These are phyloP conservation scores for Borealophlyctis nickersoniae DNA, from an alignment of 192 early-diverging fungal genomes.

Conservation along the genomic window DNA sequence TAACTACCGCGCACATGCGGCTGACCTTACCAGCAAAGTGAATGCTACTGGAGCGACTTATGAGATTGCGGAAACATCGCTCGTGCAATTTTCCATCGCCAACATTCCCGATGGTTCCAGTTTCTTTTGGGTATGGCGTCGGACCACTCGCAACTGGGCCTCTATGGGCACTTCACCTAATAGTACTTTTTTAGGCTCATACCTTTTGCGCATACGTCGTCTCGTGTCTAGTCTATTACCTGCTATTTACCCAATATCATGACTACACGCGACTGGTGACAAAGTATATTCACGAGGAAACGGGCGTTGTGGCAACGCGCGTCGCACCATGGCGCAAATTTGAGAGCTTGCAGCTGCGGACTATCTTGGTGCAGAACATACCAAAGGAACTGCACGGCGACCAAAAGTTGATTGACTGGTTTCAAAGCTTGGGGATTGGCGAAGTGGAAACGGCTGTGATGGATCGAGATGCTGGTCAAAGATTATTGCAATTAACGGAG, in stretches of 20 bases:
- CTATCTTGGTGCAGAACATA: conserved; percentile 49
- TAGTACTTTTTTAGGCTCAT: too few relatives aligned
- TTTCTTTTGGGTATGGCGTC: conserved; percentile 29
- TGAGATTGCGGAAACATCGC: conserved; percentile 5
- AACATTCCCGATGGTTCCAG: conserved; percentile 33
- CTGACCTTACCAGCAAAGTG: conserved; percentile 8
- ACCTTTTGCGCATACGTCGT: conserved; percentile 38
- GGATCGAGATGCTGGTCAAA: conserved; percentile 29
- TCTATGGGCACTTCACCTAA: too few relatives aligned
- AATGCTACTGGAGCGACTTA: not conserved
- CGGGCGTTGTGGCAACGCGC: conserved; percentile 11
- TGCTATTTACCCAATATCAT: conserved; percentile 36
- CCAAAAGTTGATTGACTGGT: conserved; percentile 40
- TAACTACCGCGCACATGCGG: conserved; percentile 35
- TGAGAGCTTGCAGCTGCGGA: conserved; percentile 45
- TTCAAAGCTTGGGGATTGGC: conserved; percentile 42
- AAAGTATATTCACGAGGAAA: conserved; percentile 30
- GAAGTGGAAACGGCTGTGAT: conserved; percentile 41
- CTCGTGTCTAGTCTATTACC: conserved; percentile 29
- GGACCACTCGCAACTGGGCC: too few relatives aligned
- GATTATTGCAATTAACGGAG: conserved; percentile 17
- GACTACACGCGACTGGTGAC: conserved; percentile 30
- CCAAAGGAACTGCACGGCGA: conserved; percentile 39
- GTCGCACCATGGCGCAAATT: conserved; percentile 31
- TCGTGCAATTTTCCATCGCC: conserved; percentile 29